Percentiles rank a stretch among this genome's conserved stretches.
phyloP scores from a whole-genome alignment of 73 alveolate genomes.

The Tetrahymena malaccensis region DNA sequence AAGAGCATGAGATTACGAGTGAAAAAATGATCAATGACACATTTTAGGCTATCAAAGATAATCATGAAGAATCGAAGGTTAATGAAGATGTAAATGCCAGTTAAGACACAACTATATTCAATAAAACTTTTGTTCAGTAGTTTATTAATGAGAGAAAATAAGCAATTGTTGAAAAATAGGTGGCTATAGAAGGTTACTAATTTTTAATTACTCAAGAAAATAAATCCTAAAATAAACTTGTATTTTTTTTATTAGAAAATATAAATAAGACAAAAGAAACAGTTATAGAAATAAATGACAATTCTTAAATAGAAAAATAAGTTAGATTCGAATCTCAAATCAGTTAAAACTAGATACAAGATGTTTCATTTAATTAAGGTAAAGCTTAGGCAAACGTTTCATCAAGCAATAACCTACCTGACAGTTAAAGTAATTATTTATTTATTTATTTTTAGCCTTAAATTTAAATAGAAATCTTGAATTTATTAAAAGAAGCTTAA shows the following conservation, averaged over 20 bases:
- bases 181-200: not conserved
- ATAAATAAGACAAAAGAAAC: not conserved
- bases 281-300: too few species aligned
- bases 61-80: not conserved
- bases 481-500: not conserved
- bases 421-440: not conserved
- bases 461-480: not conserved
- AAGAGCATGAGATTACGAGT: not conserved
- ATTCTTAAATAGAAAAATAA: too few species aligned
- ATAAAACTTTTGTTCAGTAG: not conserved
- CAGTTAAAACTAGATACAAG: not conserved
- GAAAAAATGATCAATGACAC: not conserved
- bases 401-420: not conserved
- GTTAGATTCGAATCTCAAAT: too few species aligned
- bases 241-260: not conserved
- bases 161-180: not conserved
- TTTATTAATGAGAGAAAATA: not conserved
- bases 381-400: not conserved
- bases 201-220: not conserved
- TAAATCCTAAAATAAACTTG: too few species aligned
- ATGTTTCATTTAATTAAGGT: not conserved
- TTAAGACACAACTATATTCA: not conserved
- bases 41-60: not conserved
- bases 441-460: not conserved
- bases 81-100: not conserved